Evolutionary conservation across 106 monocot genomes (phyloP).

Genomic region (Narthecium ossifragum): DNA sequence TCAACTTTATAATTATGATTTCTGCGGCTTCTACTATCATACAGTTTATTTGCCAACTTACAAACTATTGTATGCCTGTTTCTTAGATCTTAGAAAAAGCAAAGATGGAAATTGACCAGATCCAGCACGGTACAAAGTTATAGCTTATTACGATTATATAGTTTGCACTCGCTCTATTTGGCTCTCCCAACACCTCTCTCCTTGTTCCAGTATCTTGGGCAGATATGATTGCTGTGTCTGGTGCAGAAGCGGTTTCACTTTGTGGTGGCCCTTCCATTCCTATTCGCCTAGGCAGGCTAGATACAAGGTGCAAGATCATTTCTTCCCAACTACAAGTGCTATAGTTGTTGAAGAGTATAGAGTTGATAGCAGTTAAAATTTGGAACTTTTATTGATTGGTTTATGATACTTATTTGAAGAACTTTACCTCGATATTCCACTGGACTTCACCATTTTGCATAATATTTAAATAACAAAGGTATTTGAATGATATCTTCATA

Average conservation of each 20-base stretch:
- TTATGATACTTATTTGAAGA: not conserved
- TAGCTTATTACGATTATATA: no score
- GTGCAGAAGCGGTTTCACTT: conserved; percentile 74
- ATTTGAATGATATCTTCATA: not conserved
- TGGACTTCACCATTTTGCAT: not conserved
- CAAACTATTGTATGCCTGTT: not conserved
- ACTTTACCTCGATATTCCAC: not conserved
- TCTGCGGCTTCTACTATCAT: no score
- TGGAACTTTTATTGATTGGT: not conserved
- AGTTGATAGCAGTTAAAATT: not conserved
- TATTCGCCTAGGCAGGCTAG: conserved; percentile 61
- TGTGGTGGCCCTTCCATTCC: conserved; percentile 87
- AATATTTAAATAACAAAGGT: not conserved
- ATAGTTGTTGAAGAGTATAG: not conserved
- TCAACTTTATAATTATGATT: no score
- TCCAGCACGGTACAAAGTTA: conserved; percentile 39
- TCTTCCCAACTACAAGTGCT: not conserved
- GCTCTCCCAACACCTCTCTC: no score
- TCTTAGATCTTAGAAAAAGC: conserved; percentile 65
- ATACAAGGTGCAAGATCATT: conserved; percentile 46
- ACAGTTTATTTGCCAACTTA: no score
- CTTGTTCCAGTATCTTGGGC: conserved; percentile 85
- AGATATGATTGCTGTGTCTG: conserved; percentile 86
- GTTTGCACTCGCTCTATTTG: no score
- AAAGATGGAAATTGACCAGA: conserved; percentile 57